Evolutionary conservation across 2,329 filamentous ascomycete species (phyloP).

Genomic region (Rutstroemia sydowiana): DNA sequence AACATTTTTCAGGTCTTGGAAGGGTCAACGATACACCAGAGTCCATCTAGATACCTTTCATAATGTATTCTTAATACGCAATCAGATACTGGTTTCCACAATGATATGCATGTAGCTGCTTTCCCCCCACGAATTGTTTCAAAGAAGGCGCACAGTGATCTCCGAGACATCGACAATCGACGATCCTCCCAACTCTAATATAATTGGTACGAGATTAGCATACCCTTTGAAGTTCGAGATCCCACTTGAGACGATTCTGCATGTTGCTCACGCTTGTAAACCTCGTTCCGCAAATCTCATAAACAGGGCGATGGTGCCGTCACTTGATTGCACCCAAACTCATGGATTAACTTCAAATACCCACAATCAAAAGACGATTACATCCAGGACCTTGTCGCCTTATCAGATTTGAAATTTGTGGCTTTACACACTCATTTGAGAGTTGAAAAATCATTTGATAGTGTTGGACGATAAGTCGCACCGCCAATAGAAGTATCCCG

Average conservation of each 20-base stretch:
- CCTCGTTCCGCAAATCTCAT: not conserved
- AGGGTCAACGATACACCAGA: not conserved
- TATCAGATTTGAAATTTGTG: no score
- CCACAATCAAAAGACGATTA: no score
- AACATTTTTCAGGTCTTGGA: not conserved
- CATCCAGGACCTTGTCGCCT: no score
- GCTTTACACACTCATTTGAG: no score
- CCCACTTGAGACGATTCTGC: not conserved
- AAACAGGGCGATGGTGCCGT: no score
- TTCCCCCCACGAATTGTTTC: conserved; percentile 8
- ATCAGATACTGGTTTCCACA: not conserved
- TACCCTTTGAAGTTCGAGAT: not conserved
- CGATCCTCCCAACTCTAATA: not conserved
- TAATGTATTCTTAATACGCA: not conserved
- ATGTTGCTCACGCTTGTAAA: not conserved
- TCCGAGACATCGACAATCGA: conserved; percentile 5
- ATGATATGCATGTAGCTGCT: not conserved
- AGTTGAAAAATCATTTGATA: no score
- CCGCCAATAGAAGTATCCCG: no score
- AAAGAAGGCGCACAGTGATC: conserved; percentile 7
- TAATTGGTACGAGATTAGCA: not conserved
- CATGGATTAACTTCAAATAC: no score
- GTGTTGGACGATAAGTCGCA: no score
- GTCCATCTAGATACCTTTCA: not conserved
- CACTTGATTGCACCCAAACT: not conserved